phyloP scores from a whole-genome alignment of 371 early-diverging fungal genomes.

The Pancytospora philotis region DNA sequence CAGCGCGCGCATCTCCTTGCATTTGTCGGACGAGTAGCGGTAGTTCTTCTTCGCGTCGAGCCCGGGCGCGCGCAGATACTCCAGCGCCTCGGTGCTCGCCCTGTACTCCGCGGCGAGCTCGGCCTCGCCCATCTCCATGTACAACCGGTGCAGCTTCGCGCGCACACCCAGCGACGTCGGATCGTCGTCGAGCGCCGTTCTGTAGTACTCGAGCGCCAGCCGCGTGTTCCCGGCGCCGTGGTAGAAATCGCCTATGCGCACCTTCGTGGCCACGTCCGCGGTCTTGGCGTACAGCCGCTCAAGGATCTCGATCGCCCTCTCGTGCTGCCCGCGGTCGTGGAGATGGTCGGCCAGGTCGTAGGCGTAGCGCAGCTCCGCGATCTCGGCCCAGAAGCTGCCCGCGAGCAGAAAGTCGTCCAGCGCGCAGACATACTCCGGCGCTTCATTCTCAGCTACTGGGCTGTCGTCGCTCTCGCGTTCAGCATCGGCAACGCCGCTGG shows the following conservation, averaged over 20 bases:
- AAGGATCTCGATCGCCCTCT: not conserved
- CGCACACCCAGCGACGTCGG: slow-evolving; percentile 40
- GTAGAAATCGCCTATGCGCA: slow-evolving; percentile 19
- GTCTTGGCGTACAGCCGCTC: not conserved
- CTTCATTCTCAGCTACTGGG: too few relatives aligned
- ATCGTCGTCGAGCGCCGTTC: slow-evolving; percentile 37
- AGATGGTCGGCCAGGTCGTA: not conserved
- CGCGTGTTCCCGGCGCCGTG: slow-evolving; percentile 5
- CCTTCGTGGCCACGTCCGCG: not conserved
- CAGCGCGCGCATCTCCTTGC: slow-evolving; percentile 20
- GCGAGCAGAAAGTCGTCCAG: not conserved
- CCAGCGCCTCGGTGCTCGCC: slow-evolving; percentile 35
- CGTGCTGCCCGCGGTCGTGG: not conserved
- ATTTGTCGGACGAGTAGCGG: slow-evolving; percentile 30
- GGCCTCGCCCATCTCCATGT: slow-evolving; percentile 47
- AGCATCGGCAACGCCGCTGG: slow-evolving; percentile 4
- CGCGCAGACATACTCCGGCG: too few relatives aligned
- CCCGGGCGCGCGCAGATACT: slow-evolving; percentile 35
- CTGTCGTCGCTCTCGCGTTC: too few relatives aligned
- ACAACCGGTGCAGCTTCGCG: slow-evolving; percentile 50
- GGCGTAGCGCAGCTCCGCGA: not conserved
- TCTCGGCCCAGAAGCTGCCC: not conserved
- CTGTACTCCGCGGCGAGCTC: slow-evolving; percentile 52
- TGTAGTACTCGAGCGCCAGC: slow-evolving; percentile 35
- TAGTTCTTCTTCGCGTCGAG: slow-evolving; percentile 19